phyloP scores from a whole-genome alignment of 2,329 filamentous ascomycete species.

The Cercospora nicotianae region DNA sequence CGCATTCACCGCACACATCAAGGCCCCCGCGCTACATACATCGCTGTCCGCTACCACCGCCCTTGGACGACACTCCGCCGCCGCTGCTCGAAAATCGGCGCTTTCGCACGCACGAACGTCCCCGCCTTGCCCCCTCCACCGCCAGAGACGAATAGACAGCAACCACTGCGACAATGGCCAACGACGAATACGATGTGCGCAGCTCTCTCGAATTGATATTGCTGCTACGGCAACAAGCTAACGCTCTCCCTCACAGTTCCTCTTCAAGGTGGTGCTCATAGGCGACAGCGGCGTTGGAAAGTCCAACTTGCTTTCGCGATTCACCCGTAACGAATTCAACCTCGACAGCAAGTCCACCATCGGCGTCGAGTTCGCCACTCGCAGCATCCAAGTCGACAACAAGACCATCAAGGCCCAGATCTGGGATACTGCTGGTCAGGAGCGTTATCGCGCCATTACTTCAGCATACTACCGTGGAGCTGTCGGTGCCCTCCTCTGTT shows the following conservation, averaged over 20 bases:
- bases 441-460: slow-evolving; percentile 98
- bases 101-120: slow-evolving; percentile 6
- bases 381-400: slow-evolving; percentile 96
- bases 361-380: slow-evolving; percentile 97
- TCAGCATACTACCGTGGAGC: slow-evolving; percentile 86
- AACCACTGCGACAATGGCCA: slow-evolving; percentile 72
- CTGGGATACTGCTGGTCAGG: slow-evolving; percentile 98
- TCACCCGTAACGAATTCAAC: slow-evolving; percentile 99
- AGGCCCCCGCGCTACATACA: not conserved
- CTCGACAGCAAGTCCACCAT: slow-evolving; percentile 99
- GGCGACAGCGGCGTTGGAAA: slow-evolving; percentile 99
- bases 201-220: not conserved
- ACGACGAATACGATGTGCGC: slow-evolving; percentile 88
- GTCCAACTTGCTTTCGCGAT: slow-evolving; percentile 97
- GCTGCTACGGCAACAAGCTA: slow-evolving; percentile 3
- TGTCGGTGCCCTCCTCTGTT: slow-evolving; percentile 94
- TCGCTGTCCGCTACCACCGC: not conserved
- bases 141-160: slow-evolving; percentile 7
- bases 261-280: slow-evolving; percentile 99
- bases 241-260: slow-evolving; percentile 64
- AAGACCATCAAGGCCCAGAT: slow-evolving; percentile 99
- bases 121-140: slow-evolving; percentile 9
- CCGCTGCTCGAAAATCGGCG: not conserved
- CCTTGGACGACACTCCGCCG: not conserved
- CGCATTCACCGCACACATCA: slow-evolving; percentile 12